Conservation (phyloP, 2,329 filamentous ascomycete species). For the Scortechinia acanthostroma region DNA sequence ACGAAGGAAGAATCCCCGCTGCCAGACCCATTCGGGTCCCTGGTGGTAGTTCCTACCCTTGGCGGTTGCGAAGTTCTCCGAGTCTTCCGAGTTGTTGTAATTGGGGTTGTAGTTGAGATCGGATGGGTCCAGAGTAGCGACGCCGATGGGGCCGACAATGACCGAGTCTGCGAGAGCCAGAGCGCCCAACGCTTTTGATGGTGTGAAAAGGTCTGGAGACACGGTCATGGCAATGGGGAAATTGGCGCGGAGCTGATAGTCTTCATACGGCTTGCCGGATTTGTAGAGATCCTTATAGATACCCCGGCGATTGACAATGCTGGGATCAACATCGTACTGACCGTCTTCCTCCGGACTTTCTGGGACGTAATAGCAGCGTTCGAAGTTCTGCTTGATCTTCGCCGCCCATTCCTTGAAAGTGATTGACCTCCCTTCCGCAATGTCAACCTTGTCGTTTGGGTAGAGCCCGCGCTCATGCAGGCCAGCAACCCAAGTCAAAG, state of each 20-base stretch:
- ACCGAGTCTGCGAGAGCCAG: slow-evolving; percentile 73
- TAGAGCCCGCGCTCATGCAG: slow-evolving; percentile 66
- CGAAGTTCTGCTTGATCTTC: slow-evolving; percentile 78
- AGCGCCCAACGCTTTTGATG: slow-evolving; percentile 70
- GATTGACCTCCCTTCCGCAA: slow-evolving; percentile 49
- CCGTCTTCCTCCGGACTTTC: slow-evolving; percentile 60
- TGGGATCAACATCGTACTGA: slow-evolving; percentile 73
- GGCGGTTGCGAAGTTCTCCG: slow-evolving; percentile 78
- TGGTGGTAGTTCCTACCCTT: slow-evolving; percentile 98
- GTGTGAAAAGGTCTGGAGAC: slow-evolving; percentile 78
- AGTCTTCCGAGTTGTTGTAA: slow-evolving; percentile 93
- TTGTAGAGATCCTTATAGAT: slow-evolving; percentile 97
- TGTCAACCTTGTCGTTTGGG: slow-evolving; percentile 66
- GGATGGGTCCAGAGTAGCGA: slow-evolving; percentile 87
- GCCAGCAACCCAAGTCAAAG: slow-evolving; percentile 70
- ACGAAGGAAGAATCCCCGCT: slow-evolving; percentile 87
- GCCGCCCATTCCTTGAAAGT: slow-evolving; percentile 73
- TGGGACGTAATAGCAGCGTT: slow-evolving; percentile 85
- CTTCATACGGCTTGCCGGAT: slow-evolving; percentile 90
- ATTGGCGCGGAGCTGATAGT: slow-evolving; percentile 92
- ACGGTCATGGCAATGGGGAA: slow-evolving; percentile 94
- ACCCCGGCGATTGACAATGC: slow-evolving; percentile 78
- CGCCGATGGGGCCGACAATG: slow-evolving; percentile 80
- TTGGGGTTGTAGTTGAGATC: slow-evolving; percentile 91
- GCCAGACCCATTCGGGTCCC: slow-evolving; percentile 97